phyloP scores from a whole-genome alignment of 2,329 filamentous ascomycete genomes.

The Aureobasidium namibiae region DNA sequence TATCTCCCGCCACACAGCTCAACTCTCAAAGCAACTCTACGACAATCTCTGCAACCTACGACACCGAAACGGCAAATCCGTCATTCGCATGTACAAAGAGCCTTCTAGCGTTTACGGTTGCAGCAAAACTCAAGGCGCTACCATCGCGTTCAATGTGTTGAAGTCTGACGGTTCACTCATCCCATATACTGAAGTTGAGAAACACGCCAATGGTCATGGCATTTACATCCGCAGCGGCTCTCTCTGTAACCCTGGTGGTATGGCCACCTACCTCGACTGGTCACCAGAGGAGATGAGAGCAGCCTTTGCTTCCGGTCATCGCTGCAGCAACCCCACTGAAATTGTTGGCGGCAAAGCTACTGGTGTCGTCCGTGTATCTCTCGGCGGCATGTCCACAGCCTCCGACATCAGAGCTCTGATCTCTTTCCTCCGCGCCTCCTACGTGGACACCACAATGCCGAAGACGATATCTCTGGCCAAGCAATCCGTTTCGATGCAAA shows the following conservation, averaged over 20 bases:
- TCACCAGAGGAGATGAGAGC: constrained; percentile 72
- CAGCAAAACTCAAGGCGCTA: constrained; percentile 54
- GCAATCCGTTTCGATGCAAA: neutral
- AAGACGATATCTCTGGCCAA: neutral
- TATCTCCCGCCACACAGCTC: constrained; percentile 63
- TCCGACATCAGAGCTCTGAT: constrained; percentile 67
- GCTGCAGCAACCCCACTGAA: constrained; percentile 77
- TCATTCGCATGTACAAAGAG: constrained; percentile 59
- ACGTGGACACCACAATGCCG: constrained; percentile 18
- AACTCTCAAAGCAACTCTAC: constrained; percentile 53
- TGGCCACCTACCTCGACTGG: constrained; percentile 64
- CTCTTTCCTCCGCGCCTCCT: constrained; percentile 26
- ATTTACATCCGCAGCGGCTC: constrained; percentile 84
- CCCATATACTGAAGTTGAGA: constrained; percentile 78
- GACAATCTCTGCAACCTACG: constrained; percentile 49
- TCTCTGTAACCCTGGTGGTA: constrained; percentile 84
- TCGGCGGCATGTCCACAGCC: constrained; percentile 82
- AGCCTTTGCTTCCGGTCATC: constrained; percentile 77
- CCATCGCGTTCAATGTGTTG: constrained; percentile 75
- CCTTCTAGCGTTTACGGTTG: constrained; percentile 33
- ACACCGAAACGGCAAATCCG: constrained; percentile 59
- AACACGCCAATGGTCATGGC: constrained; percentile 66
- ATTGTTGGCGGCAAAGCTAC: constrained; percentile 78
- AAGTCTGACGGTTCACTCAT: constrained; percentile 65
- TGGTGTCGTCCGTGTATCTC: constrained; percentile 73